These are phyloP conservation scores for Geranomyces variabilis DNA, from an alignment of 192 early-diverging fungal species.

Conservation along the genomic window DNA sequence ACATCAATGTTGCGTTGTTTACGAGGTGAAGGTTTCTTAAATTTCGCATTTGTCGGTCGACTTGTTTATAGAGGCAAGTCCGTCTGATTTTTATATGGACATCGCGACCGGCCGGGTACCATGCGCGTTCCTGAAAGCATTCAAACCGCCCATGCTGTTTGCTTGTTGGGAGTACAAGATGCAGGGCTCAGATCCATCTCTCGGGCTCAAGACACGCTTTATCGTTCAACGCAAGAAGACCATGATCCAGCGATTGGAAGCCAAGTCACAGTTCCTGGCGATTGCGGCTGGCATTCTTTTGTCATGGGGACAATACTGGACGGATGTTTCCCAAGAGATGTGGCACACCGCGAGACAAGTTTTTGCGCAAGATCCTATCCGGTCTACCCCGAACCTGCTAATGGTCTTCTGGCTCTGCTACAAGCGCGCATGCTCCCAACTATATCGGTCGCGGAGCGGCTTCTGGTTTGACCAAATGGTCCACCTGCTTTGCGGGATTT, in stretches of 20 bases:
- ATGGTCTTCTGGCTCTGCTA: constrained; percentile 55
- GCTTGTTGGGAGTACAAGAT: constrained; percentile 43
- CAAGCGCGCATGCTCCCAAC: constrained; percentile 43
- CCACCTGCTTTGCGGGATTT: constrained; percentile 57
- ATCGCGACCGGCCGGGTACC: constrained; percentile 60
- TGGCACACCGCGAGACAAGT: constrained; percentile 7
- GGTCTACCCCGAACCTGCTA: constrained; percentile 48
- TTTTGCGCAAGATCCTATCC: constrained; percentile 17
- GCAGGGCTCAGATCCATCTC: background rate
- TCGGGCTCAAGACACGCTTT: background rate
- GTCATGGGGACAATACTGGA: background rate
- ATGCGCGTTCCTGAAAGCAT: constrained; percentile 40
- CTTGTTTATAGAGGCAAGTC: constrained; percentile 44
- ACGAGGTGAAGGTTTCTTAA: background rate
- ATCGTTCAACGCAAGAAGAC: constrained; percentile 8
- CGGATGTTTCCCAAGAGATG: constrained; percentile 31
- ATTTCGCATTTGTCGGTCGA: background rate
- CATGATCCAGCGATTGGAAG: background rate
- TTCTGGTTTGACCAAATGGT: constrained; percentile 60
- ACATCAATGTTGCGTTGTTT: background rate
- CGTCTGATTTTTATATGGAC: constrained; percentile 71
- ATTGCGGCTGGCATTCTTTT: background rate
- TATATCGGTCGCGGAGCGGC: constrained; percentile 49
- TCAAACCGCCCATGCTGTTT: constrained; percentile 49
- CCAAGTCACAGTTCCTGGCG: background rate